Evolutionary conservation across 345 rosid species (phyloP), one percentile per base, ranked within the genome.

Genomic region (Nasturtium officinale): DNA sequence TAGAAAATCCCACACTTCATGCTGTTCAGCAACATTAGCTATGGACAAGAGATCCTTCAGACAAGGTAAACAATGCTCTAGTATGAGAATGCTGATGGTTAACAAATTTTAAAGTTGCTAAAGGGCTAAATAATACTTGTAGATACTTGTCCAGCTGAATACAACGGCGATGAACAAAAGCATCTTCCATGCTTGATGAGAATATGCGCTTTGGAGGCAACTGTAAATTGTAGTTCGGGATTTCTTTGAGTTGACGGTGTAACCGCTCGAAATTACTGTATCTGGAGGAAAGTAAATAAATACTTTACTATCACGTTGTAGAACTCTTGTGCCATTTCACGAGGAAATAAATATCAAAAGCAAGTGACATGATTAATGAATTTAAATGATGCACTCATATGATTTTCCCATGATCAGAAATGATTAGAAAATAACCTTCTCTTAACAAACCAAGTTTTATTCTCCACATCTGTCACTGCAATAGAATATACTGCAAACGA

Each of bases 1-100:
- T 70, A 96, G 77, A 82, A 96, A 96, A 81, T 96, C 99, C 99
- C 95, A 87, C 71, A 96, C 98, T 92, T 96, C 99, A 83, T 92
- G 97, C 71, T 92, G 99, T 78, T 96, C 99, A 59, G 95, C 97
- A 76, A 92, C 97, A 83, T 96, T 92, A 65, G 99, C 97, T 79
- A 90, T 96, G 50, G 96, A 90, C 73, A 96, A 75, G 56, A 96
- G 91, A 79, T 96, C 99, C 99, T 96, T 87, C 68, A 67, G 43
- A 67, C 60, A 81, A 40, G 54, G 37, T 66, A 59, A 61, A 65
- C 59, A 12, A 18, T 9, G 11, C 28, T 13, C 5, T 45, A 30
- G 35, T 45, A 61, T 65, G 47, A 61, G 48, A 60, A 55, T 75
- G 45, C 21, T 55, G 50, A 59, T 38, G 65, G 51, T 61, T 63